A percentile compares a stretch with the other conserved stretches of the same genome.
These are phyloP conservation scores for Acarospora socialis DNA, from an alignment of 2,329 filamentous ascomycete genomes.

Conservation along the genomic window DNA sequence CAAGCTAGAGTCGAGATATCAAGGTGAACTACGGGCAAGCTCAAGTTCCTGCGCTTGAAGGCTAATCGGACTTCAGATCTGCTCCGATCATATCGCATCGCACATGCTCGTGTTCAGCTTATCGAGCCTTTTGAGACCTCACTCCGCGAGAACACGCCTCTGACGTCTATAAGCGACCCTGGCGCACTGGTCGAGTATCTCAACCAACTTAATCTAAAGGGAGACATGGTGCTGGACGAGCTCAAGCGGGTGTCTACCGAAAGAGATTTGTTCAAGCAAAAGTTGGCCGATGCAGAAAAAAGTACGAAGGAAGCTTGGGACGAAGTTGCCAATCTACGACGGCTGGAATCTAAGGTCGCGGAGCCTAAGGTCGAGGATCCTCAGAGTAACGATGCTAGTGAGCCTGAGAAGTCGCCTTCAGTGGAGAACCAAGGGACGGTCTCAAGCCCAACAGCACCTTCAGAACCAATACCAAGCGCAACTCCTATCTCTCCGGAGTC, in stretches of 20 bases:
- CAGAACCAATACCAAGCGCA: slow-evolving; percentile 23
- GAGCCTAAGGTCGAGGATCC: slow-evolving; percentile 15
- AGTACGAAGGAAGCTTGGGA: slow-evolving; percentile 47
- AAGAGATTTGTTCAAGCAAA: slow-evolving; percentile 65
- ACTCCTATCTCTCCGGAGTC: slow-evolving; percentile 26
- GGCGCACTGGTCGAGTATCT: slow-evolving; percentile 78
- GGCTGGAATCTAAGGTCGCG: slow-evolving; percentile 22
- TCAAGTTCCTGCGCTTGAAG: background rate
- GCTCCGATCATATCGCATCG: slow-evolving; percentile 78
- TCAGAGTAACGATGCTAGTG: too few species aligned
- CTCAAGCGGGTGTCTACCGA: slow-evolving; percentile 75
- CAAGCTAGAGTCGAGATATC: slow-evolving; percentile 75
- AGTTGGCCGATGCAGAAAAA: slow-evolving; percentile 54
- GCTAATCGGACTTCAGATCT: slow-evolving; percentile 47
- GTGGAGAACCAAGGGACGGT: slow-evolving; percentile 7
- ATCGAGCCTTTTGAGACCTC: slow-evolving; percentile 91
- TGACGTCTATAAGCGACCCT: slow-evolving; percentile 78
- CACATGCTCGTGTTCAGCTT: slow-evolving; percentile 69
- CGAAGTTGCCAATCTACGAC: slow-evolving; percentile 45
- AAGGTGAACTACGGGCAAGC: slow-evolving; percentile 39
- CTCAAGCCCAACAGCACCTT: slow-evolving; percentile 1
- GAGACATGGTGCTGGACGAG: slow-evolving; percentile 88
- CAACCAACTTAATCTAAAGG: slow-evolving; percentile 69
- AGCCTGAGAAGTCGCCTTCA: too few species aligned
- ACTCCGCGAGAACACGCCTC: slow-evolving; percentile 79